Evolutionary conservation across 805 yeast genomes (phyloP), one percentile per base, ranked within the genome.

Genomic region (Lipomyces sp.): DNA sequence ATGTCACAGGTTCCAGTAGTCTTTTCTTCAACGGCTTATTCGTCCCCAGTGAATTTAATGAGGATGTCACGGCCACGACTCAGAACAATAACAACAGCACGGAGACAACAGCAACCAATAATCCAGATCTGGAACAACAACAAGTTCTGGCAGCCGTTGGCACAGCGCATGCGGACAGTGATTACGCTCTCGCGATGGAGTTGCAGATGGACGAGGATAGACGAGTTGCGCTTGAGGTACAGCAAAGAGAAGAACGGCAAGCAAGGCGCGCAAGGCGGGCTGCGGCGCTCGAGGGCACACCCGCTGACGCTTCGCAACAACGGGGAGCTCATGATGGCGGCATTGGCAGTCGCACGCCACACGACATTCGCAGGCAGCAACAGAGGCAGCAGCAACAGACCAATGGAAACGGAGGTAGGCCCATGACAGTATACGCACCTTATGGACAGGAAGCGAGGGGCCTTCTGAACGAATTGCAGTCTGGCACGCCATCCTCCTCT

Each of bases 1-100:
- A 86, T 2, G 75, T 81, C 2, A 74, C 75, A 39, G 96, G 96
- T 0, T 68, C 73, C 1, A 80, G 79, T n/a, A 95, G 86, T 62
- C 70, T 73, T 24, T 86, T 82, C 60, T 81, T 79, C 65, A 78
- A 79, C 13, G 95, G 93, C 1, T 74, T 72, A 18, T 86, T 86
- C 58, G 65, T 73, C 6, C 82, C 82, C 16, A 50, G 45, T 16
- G 60, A 51, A 32, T 45, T 51, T 36, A 48, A 42, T 19, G 51
- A 50, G 32, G 35, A n/a, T n/a, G n/a, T n/a, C n/a, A n/a, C n/a
- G n/a, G n/a, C n/a, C n/a, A n/a, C n/a, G n/a, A n/a, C n/a, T n/a
- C n/a, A n/a, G n/a, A n/a, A n/a, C n/a, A n/a, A n/a, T n/a, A n/a
- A n/a, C n/a, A n/a, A n/a, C n/a, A n/a, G n/a, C n/a, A n/a, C 45